Base-by-base conservation (phyloP, 78 protist genomes). In the Andalucia godoyi region DNA sequence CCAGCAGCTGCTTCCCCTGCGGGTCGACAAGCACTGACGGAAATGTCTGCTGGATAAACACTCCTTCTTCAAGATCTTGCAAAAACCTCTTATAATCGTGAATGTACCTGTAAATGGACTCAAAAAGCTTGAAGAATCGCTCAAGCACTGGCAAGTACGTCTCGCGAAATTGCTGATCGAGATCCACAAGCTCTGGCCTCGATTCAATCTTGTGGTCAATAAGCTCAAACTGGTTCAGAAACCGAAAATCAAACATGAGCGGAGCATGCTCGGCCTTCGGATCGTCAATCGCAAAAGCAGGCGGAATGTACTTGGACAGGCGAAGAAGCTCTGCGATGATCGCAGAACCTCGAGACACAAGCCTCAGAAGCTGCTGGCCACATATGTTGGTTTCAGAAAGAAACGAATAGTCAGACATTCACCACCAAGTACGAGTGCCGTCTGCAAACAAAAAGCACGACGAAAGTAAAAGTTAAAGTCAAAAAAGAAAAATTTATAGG, bases 1-100 rank as follows among this genome's bases (percentile, higher is more conserved):
- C 64, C 53, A 96, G 36, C n/a, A 96, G 74, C 84, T 96, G 99
- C 72, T 85, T 79, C 32, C 97, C 97, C 60, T 91, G 93, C 32
- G 51, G 39, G 77, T 87, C 77, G n/a, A 49, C 58, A 27, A 94
- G 76, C 30, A 96, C 73, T 5, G 78, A 71, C 88, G 90, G 54
- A 10, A 61, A 51, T 2, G 94, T 71, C 43, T 79, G 76, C 58
- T 86, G 88, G 53, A 89, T 81, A 71, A 75, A 95, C 32, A 88
- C 71, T 36, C 95, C 95, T 12, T 84, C 84, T 36, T 70, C 72
- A 10, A 92, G 66, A 47, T 90, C 93, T 7, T 77, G 33, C 50
- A 41, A 4, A 36, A 57, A 71, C n/a, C 64, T 17, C 63, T 51
- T 3, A 0, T 76, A 13, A 62, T 90, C 97, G 32, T 27, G 52